Conservation (phyloP, 306 rosid species). For the Cucurbita argyrosperma region DNA sequence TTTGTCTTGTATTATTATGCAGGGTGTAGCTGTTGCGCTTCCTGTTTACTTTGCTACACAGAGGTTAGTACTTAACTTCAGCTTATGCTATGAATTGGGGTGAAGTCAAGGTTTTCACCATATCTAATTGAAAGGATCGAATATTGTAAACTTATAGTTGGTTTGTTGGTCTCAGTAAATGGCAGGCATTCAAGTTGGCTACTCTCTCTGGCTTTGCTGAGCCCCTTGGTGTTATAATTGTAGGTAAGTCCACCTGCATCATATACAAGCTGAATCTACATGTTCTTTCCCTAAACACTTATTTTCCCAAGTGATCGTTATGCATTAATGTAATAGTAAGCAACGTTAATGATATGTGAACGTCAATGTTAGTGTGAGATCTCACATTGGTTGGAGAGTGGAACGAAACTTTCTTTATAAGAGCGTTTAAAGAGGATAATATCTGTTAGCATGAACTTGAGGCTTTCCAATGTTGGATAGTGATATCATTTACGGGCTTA, state of each 20-base stretch:
- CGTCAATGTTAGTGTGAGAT: background rate
- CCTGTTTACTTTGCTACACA: conserved; percentile 91
- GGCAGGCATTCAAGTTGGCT: conserved; percentile 98
- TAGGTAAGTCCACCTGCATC: conserved; percentile 40
- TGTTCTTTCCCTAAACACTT: conserved; percentile 5
- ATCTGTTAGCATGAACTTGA: too few relatives aligned
- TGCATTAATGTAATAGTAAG: conserved; percentile 4
- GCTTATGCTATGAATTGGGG: background rate
- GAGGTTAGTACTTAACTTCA: conserved; percentile 29
- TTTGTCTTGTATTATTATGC: background rate
- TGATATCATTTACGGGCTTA: background rate
- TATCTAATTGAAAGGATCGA: background rate
- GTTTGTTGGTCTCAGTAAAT: conserved; percentile 41
- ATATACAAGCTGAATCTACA: conserved; percentile 2
- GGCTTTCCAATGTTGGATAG: background rate
- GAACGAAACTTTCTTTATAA: too few relatives aligned
- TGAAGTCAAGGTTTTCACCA: background rate
- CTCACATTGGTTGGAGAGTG: too few relatives aligned
- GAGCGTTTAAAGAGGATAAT: too few relatives aligned
- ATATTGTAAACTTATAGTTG: background rate
- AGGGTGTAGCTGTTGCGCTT: conserved; percentile 97
- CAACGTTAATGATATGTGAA: background rate
- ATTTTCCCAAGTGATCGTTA: background rate
- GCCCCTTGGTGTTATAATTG: conserved; percentile 85
- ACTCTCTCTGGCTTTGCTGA: conserved; percentile 96